Evolutionary conservation across 768 basidiomycete genomes (phyloP).

Genomic region (Lyophyllum shimeji): DNA sequence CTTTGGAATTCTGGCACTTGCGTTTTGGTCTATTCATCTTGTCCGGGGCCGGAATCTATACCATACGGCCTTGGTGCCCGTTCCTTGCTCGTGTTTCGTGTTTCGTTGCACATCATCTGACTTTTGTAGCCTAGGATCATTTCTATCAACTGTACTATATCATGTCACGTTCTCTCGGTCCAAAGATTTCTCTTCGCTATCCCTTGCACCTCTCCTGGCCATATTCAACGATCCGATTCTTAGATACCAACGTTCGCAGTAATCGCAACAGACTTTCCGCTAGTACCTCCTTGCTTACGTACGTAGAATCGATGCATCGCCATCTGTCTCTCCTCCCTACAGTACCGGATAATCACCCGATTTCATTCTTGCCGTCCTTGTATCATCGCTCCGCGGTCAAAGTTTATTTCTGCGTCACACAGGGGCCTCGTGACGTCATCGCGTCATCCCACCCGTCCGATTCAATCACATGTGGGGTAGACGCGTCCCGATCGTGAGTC

Average conservation of each 20-base stretch:
- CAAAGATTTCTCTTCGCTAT: not conserved
- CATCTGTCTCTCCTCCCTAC: too few relatives aligned
- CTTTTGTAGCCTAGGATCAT: constrained; percentile 12
- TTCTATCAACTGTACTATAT: not conserved
- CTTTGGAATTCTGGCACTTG: not conserved
- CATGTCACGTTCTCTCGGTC: not conserved
- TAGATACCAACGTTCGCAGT: not conserved
- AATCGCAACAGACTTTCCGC: not conserved
- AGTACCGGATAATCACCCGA: too few relatives aligned
- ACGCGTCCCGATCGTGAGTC: not conserved
- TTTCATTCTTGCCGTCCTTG: not conserved
- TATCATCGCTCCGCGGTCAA: not conserved
- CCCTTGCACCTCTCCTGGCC: not conserved
- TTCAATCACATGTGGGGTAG: constrained; percentile 2
- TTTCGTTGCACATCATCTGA: not conserved
- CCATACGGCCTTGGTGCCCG: not conserved
- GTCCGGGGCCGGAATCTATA: too few relatives aligned
- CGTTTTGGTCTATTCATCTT: too few relatives aligned
- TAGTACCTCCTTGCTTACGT: too few relatives aligned
- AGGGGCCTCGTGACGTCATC: constrained; percentile 4
- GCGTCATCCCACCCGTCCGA: not conserved
- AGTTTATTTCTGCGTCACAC: not conserved
- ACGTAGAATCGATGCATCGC: too few relatives aligned
- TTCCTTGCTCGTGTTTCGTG: not conserved
- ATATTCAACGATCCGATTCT: not conserved